These are phyloP conservation scores for Lipomyces oligophaga DNA, from an alignment of 805 yeast species.

Conservation along the genomic window DNA sequence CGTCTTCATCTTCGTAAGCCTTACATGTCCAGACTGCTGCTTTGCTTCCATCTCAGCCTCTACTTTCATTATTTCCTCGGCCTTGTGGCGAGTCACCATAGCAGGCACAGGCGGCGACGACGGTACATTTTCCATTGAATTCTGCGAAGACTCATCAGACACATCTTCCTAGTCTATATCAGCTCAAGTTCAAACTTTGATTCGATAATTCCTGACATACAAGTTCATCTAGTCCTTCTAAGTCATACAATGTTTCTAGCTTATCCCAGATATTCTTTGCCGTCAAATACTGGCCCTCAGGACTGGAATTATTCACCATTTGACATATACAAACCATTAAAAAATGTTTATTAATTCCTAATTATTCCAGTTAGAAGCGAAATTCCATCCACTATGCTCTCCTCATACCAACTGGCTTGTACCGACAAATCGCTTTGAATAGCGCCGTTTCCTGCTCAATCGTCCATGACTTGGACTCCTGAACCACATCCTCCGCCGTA, in stretches of 20 bases:
- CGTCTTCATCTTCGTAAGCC: conserved; percentile 16
- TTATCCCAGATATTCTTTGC: conserved; percentile 57
- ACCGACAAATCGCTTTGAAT: conserved; percentile 57
- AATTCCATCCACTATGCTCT: conserved; percentile 17
- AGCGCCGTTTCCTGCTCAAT: conserved; percentile 59
- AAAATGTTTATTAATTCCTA: conserved; percentile 38
- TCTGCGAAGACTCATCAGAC: conserved; percentile 14
- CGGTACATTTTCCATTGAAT: neutral
- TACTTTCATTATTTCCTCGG: conserved; percentile 5
- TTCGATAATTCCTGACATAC: conserved; percentile 36
- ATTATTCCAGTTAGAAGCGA: neutral
- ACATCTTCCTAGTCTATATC: conserved; percentile 33
- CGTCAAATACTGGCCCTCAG: conserved; percentile 37
- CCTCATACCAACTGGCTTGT: conserved; percentile 64
- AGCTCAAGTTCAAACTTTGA: neutral
- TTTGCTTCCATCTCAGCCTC: neutral
- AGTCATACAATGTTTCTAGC: conserved; percentile 51
- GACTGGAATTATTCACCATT: conserved; percentile 32
- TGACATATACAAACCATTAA: conserved; percentile 37
- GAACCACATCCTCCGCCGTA: conserved; percentile 7
- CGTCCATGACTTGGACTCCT: conserved; percentile 45
- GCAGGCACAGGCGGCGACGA: conserved; percentile 8
- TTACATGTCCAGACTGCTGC: neutral
- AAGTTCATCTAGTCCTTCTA: conserved; percentile 54
- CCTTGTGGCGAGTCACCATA: conserved; percentile 9